phyloP scores from a whole-genome alignment of 75 land plant species.

The Cupressus sempervirens region DNA sequence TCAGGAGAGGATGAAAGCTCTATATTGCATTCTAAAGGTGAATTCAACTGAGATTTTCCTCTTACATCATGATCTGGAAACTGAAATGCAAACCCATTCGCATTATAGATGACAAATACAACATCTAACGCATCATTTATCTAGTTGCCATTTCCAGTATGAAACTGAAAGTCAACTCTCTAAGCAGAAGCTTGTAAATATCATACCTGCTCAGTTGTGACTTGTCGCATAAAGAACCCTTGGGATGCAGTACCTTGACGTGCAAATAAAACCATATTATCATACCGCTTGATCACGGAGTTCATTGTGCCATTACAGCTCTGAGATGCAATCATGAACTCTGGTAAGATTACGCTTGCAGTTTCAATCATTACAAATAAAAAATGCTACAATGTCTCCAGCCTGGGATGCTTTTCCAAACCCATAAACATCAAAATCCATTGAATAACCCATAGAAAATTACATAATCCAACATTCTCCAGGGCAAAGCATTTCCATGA shows the following conservation, averaged over 20 bases:
- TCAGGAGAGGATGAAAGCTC: neutral
- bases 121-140: neutral
- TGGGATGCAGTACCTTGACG: slow-evolving; percentile 42
- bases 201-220: slow-evolving; percentile 23
- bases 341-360: neutral
- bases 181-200: neutral
- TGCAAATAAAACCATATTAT: slow-evolving; percentile 44
- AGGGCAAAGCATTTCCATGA: neutral
- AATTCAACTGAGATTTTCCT: neutral
- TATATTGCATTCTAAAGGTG: neutral
- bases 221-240: slow-evolving; percentile 43
- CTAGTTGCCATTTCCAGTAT: neutral
- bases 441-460: neutral
- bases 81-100: neutral
- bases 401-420: neutral
- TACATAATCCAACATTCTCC: neutral
- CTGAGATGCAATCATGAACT: slow-evolving; percentile 20
- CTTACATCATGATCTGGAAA: slow-evolving; percentile 7
- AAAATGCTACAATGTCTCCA: neutral
- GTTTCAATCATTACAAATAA: neutral
- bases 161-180: neutral
- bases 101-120: neutral
- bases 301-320: slow-evolving; percentile 36
- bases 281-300: slow-evolving; percentile 31
- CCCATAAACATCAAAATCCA: neutral